Evolutionary conservation across 495 filamentous ascomycete genomes (phyloP), one percentile per base, ranked within the genome.

Genomic region (Schizothecium vesticola): DNA sequence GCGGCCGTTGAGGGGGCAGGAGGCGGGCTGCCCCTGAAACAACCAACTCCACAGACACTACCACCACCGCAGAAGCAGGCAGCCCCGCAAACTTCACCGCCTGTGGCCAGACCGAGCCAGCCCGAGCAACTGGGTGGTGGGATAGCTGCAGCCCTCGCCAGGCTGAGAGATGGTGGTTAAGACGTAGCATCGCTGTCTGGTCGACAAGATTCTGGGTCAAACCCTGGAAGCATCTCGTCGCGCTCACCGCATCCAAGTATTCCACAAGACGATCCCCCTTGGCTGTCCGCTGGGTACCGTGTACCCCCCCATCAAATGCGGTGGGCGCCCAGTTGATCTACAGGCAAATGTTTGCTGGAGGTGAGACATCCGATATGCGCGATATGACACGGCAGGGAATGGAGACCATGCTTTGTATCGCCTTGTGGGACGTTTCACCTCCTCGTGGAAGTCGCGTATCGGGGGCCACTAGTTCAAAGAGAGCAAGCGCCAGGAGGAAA

Each of bases 111-210:
- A 25, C 31, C 57, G n/a, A 67, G 33, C 65, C 77, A 78, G 43
- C 43, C 43, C 22, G 74, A 81, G 56, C 73, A 79, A n/a, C 75
- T 87, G 22, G 82, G 80, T 62, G 84, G 79, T 28, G 85, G 85
- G 1, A 74, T 87, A 60, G 84, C 85, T 43, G 83, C 84, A 29
- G 85, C 84, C 19, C 66, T 87, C 59, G 85, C 84, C 13, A 83
- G 77, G 57, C 75, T 87, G 3, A 79, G 85, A 65, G 74, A 84
- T 7, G 80, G 77, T 24, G 79, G 80, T 24, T 81, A 73, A 75
- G 61, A 25, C 31, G 22, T 19, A 28, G 43, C 19, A 51, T n/a
- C 16, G 7, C 43, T 6, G 19, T 19, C 7, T 8, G 16, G 43
- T 51, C 8, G 43, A 2, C 5, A 33, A 12, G 31, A 51, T 19